These are phyloP conservation scores for Isoetes taiwanensis DNA, from an alignment of 75 land plant genomes.

Conservation along the genomic window DNA sequence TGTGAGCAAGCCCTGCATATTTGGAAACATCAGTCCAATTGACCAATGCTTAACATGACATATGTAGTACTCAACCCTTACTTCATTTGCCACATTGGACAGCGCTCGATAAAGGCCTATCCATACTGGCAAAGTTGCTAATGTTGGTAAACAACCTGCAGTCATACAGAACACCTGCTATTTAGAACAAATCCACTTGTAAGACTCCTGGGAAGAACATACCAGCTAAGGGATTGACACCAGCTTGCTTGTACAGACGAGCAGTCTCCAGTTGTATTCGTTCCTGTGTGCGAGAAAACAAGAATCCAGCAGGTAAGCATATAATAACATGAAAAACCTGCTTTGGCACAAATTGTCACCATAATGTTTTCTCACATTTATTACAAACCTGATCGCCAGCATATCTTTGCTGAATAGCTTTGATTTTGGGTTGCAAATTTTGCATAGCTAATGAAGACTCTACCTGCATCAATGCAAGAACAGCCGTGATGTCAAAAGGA, in stretches of 20 bases:
- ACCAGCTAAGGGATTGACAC: conserved; percentile 94
- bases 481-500: too few species aligned
- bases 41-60: not conserved
- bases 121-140: conserved; percentile 96
- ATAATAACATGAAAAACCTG: not conserved
- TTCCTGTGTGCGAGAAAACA: conserved; percentile 32
- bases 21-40: not conserved
- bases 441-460: conserved; percentile 87
- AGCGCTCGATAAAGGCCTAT: conserved; percentile 94
- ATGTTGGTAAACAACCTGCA: conserved; percentile 91
- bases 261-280: conserved; percentile 89
- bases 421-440: conserved; percentile 73
- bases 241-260: conserved; percentile 83
- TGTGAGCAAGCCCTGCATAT: conserved; percentile 66
- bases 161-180: not conserved
- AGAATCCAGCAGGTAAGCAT: not conserved
- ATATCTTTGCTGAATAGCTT: conserved; percentile 79
- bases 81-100: conserved; percentile 99
- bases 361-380: not conserved
- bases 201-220: not conserved
- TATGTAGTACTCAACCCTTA: conserved; percentile 4
- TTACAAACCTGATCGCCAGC: conserved; percentile 73
- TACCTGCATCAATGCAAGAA: too few species aligned
- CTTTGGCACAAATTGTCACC: not conserved
- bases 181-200: not conserved